Base-by-base conservation (phyloP, 441 rosid genomes). In the Erodium chrysanthum region DNA sequence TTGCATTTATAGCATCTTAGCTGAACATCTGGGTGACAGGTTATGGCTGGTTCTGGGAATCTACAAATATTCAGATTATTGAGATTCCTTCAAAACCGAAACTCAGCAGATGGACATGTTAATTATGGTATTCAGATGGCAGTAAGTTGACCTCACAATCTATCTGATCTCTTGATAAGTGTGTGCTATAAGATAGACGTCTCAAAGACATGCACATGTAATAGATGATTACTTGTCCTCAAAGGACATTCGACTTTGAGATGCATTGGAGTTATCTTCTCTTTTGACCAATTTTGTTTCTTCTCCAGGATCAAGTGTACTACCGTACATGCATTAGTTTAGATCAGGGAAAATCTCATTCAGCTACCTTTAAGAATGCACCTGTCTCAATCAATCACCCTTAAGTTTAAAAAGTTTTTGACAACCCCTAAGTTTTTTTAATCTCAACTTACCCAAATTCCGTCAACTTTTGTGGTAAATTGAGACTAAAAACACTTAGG, bases 11-110 rank as follows among this genome's bases (percentile, higher is more conserved):
- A 74, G 65, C 50, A 18, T 77, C 68, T 68, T 20, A 27, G 64
- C 44, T 66, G 37, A 27, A 40, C 17, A 77, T 74, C 22, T 66
- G 29, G 56, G 75, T 73, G 50, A 48, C 75, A 94, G 99, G 89
- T 91, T 72, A 94, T 94, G 99, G 97, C 97, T 74, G 99, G 97
- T 70, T 89, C 97, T 64, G 97, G 99, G 75, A 88, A 91, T 84
- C 83, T 94, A 68, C 86, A 86, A 75, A 85, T 90, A 59, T 85
- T 94, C 78, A 87, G 97, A 60, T 77, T 94, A 52, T 70, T 94
- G 82, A 91, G 89, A 75, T 94, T 89, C 81, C 93, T 94, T 65
- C 92, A 92, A 56, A 73, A 79, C 76, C 80, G 96, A 56, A 87
- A 81, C 77, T 82, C 91, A 52, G 83, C 83, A 15, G 99, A 94